Base-by-base conservation (phyloP, 2,329 filamentous ascomycete genomes). In the Aureobasidium pullulans region DNA sequence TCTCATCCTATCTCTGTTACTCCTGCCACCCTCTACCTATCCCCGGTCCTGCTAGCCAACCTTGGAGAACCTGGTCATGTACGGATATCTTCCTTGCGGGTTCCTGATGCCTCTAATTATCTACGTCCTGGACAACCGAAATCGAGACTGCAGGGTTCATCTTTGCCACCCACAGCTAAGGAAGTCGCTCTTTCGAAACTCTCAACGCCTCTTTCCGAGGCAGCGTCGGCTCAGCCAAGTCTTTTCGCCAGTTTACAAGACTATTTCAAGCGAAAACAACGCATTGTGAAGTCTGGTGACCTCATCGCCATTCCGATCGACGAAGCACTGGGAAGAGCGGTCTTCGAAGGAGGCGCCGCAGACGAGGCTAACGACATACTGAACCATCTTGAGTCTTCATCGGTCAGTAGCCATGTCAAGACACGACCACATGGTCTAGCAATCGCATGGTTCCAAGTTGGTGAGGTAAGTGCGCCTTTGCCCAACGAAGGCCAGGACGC, bases 401-500 rank as follows among this genome's bases (percentile, higher is more conserved):
- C 28, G 29, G 39, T 29, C 32, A 65, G 9, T 57, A 65, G 32
- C 64, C 82, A 80, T 84, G 10, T 28, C 6, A 61, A 53, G n/a
- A 23, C 13, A 4, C 40, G 42, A n/a, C 42, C 48, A 79, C 46
- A 47, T 23, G 34, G 56, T 23, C 64, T 61, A 10, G 68, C 62
- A 34, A 88, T 96, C 19, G 92, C 90, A 7, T 99, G 94, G 94
- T 97, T 96, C 78, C 89, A 86, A 64, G 88, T 99, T 42, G 87
- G 88, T 40, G 88, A 90, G 61, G 86, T 95, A 36, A 74, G 76
- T 47, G 74, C 77, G 8, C 71, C 73, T n/a, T 66, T 70, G 7
- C 66, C 73, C 10, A 73, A 75, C 77, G 65, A 72, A 69, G 65
- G 85, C 77, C 66, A 78, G 68, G 67, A 82, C 7, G 79, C 81